phyloP scores from a whole-genome alignment of 2,329 filamentous ascomycete genomes.

The Trichophyton simii region DNA sequence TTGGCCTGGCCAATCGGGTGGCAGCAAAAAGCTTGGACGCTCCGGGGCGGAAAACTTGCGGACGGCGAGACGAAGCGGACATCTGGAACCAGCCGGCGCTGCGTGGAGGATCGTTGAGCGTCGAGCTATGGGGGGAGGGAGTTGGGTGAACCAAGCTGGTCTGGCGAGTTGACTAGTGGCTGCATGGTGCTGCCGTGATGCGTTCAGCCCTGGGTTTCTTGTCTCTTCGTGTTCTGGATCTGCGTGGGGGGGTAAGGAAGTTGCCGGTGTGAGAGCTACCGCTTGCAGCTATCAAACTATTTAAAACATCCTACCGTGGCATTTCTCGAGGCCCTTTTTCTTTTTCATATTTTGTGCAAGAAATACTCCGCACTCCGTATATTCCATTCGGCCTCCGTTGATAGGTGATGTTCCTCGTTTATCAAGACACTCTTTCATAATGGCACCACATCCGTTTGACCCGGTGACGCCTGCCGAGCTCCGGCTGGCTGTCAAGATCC shows the following conservation, averaged over 20 bases:
- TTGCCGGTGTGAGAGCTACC: neutral
- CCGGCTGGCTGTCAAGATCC: slow-evolving; percentile 27
- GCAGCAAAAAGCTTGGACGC: neutral
- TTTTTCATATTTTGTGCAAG: neutral
- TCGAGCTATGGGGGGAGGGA: neutral
- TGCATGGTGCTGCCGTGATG: neutral
- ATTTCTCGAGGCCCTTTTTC: neutral
- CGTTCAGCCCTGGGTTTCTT: neutral
- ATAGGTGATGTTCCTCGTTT: neutral
- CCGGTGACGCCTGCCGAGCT: slow-evolving; percentile 30
- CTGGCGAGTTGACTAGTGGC: neutral
- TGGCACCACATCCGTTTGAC: slow-evolving; percentile 27
- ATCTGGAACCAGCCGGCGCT: too few species aligned
- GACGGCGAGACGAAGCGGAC: neutral
- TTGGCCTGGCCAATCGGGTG: neutral
- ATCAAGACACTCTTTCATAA: neutral
- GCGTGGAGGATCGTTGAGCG: neutral
- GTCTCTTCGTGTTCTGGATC: neutral
- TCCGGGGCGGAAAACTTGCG: neutral
- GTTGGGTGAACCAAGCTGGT: neutral
- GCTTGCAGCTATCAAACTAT: neutral
- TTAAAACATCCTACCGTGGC: neutral
- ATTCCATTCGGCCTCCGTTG: neutral
- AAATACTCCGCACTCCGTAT: neutral
- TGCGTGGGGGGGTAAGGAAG: neutral